phyloP scores from a whole-genome alignment of 1,139 yeast species.

The Candida sp. region DNA sequence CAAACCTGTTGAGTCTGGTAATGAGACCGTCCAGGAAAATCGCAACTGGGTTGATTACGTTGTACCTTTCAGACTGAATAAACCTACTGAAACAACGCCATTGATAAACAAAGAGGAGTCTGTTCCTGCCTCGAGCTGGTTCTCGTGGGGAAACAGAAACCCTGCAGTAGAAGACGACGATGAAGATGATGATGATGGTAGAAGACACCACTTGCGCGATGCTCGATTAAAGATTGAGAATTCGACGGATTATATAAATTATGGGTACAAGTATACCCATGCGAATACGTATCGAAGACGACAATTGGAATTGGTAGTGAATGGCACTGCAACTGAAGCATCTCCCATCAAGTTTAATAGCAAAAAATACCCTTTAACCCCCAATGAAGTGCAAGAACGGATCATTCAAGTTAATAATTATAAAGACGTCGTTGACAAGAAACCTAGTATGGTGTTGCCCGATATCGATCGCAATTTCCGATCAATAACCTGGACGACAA shows the following conservation, averaged over 20 bases:
- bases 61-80: not conserved
- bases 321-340: conserved; percentile 35
- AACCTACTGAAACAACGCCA: conserved; percentile 3
- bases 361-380: conserved; percentile 31
- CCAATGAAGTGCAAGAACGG: conserved; percentile 34
- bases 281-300: conserved; percentile 13
- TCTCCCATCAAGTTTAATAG: conserved; percentile 36
- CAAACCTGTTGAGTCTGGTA: not conserved
- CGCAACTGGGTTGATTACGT: not conserved
- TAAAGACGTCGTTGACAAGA: not conserved
- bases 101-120: conserved; percentile 4
- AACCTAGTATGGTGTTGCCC: conserved; percentile 18
- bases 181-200: conserved; percentile 13
- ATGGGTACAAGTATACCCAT: conserved; percentile 28
- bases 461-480: conserved; percentile 29
- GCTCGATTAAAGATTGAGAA: conserved; percentile 37
- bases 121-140: conserved; percentile 14
- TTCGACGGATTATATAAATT: conserved; percentile 28
- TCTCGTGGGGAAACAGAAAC: conserved; percentile 14
- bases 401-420: conserved; percentile 1
- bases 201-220: conserved; percentile 10
- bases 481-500: conserved; percentile 36
- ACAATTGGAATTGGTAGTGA: conserved; percentile 28
- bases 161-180: conserved; percentile 13
- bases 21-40: not conserved